Percentiles rank a stretch among this genome's conserved stretches.
Evolutionary conservation across 2,329 filamentous ascomycete genomes (phyloP).

Genomic region (Geosmithia morbida): DNA sequence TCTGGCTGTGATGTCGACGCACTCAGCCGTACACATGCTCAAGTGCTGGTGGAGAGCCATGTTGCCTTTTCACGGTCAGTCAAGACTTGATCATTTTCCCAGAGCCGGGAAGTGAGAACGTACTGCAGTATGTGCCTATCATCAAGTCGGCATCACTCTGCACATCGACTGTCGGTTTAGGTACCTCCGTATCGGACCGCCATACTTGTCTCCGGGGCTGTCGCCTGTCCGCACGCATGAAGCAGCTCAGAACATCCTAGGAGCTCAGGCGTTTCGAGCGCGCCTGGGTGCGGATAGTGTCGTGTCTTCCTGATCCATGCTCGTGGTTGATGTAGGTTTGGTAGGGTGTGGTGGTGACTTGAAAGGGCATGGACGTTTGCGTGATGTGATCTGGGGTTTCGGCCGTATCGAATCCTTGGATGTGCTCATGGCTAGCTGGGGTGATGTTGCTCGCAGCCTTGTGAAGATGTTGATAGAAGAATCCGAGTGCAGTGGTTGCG

Average conservation of each 20-base stretch:
- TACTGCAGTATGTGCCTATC: slow-evolving; percentile 14
- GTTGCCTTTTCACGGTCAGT: not conserved
- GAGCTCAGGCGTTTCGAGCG: slow-evolving; percentile 6
- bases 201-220: slow-evolving; percentile 8
- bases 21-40: slow-evolving; percentile 1
- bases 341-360: not conserved
- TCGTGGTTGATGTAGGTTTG: not conserved
- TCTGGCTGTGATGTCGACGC: slow-evolving; percentile 10
- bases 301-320: not conserved
- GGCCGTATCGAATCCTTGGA: too few species aligned
- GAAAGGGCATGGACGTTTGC: too few species aligned
- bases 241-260: slow-evolving; percentile 16
- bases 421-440: too few species aligned
- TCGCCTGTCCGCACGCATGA: slow-evolving; percentile 14
- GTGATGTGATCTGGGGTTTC: too few species aligned
- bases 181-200: slow-evolving; percentile 1
- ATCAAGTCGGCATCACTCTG: slow-evolving; percentile 10
- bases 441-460: too few species aligned
- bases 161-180: slow-evolving; percentile 14
- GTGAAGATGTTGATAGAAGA: too few species aligned
- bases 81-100: too few species aligned
- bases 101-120: slow-evolving; percentile 1
- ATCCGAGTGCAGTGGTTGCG: too few species aligned
- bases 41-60: not conserved
- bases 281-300: not conserved